Evolutionary conservation across 768 basidiomycete genomes (phyloP).

Genomic region (Lentinula guzmanii): DNA sequence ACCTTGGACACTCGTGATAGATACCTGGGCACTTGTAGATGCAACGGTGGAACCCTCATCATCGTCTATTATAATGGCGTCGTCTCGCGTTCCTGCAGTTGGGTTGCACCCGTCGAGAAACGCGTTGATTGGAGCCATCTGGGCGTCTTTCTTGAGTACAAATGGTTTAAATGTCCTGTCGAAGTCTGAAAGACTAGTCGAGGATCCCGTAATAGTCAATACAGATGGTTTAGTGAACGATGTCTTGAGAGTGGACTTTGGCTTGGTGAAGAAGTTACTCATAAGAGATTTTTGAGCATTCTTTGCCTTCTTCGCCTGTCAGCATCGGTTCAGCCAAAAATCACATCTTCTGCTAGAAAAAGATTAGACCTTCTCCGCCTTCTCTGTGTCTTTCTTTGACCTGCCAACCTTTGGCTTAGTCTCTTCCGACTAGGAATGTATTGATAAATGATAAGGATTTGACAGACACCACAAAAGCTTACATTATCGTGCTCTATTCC

Average conservation of each 20-base stretch:
- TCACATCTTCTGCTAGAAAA: not conserved
- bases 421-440: constrained; percentile 10
- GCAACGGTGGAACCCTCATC: constrained; percentile 21
- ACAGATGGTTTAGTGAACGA: constrained; percentile 17
- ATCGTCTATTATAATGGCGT: constrained; percentile 60
- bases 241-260: constrained; percentile 29
- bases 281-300: constrained; percentile 67
- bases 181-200: constrained; percentile 52
- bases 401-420: constrained; percentile 27
- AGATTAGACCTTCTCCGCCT: constrained; percentile 44
- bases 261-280: constrained; percentile 73
- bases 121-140: constrained; percentile 69
- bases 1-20: constrained; percentile 37
- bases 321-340: not conserved
- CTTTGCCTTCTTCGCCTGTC: constrained; percentile 58
- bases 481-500: constrained; percentile 37
- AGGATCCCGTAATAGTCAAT: constrained; percentile 18
- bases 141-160: constrained; percentile 66
- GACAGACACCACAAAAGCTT: constrained; percentile 8
- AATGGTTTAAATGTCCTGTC: constrained; percentile 76
- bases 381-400: constrained; percentile 48
- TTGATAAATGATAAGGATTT: not conserved
- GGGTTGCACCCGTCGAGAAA: constrained; percentile 33
- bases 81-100: constrained; percentile 18
- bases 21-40: constrained; percentile 16